Base-by-base conservation (phyloP, 2,329 filamentous ascomycete species). In the Hypoxylon sp. region DNA sequence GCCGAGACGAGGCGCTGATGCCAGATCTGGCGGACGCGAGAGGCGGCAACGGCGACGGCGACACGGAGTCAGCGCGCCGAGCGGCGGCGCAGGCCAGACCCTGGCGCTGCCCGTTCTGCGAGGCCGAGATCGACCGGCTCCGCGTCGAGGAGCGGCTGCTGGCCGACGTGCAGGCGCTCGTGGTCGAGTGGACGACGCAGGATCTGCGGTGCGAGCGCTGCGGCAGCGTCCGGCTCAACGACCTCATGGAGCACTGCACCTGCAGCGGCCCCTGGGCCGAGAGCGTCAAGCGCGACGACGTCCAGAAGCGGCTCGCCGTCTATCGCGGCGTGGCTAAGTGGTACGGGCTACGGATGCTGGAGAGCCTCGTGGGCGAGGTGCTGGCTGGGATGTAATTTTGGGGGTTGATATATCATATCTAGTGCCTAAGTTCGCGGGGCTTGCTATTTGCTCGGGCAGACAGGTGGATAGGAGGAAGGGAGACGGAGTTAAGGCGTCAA, bases 171-270 rank as follows among this genome's bases (percentile, higher is more conserved):
- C 88, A 97, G 73, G 85, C 84, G 18, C 77, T 89, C 71, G 80
- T 91, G 6, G 83, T 91, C 21, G 86, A 89, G 67, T 99, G 96
- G 93, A 83, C 87, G 62, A 91, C 88, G 27, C 94, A 98, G 77
- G 95, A 99, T 73, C 76, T 98, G 55, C 92, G 92, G 75, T 99
- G 95, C 65, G 72, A 70, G 24, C 81, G 83, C 57, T 90, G 87
- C 73, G 85, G 83, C 26, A 91, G 91, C 66, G 75, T 97, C 33
- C 81, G 92, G 70, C 82, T 91, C 35, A 98, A 97, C 72, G 94
- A 97, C 70, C 96, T 98, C 68, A 92, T 95, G 87, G 94, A 97
- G 74, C 93, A 98, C 75, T 99, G 96, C 75, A 89, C 88, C 9
- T 99, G 95, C 79, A 91, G 91, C 60, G 95, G 95, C 3, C 83